These are phyloP conservation scores for Aureobasidium musti DNA, from an alignment of 2,329 filamentous ascomycete species.

Conservation along the genomic window DNA sequence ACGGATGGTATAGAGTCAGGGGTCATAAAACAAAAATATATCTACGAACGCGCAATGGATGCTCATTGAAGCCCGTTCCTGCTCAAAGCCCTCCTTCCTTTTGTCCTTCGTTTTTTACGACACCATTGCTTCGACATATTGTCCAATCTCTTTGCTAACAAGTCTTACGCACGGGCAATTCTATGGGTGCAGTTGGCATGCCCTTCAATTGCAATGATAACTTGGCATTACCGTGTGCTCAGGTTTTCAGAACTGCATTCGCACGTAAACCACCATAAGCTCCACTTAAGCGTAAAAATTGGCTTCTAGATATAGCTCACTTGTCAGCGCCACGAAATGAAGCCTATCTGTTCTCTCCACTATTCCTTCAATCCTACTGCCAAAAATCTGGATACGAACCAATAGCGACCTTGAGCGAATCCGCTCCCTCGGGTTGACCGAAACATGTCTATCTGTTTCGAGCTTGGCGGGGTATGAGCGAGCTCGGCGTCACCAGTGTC, in stretches of 20 bases:
- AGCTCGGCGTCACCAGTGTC: background rate
- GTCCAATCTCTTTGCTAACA: background rate
- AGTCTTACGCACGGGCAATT: background rate
- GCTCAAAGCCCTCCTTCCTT: too few species aligned
- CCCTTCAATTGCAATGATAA: background rate
- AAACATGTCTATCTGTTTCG: background rate
- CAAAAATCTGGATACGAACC: background rate
- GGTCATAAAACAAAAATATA: background rate
- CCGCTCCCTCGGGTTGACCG: background rate
- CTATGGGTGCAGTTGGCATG: background rate
- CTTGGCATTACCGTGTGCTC: background rate
- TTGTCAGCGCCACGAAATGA: slow-evolving; percentile 1
- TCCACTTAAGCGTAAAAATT: slow-evolving; percentile 4
- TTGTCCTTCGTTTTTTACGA: background rate
- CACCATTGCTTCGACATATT: background rate
- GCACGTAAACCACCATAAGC: background rate
- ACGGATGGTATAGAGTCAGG: background rate
- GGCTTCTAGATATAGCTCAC: background rate
- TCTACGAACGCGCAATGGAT: background rate
- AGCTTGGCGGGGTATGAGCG: background rate
- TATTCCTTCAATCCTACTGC: background rate
- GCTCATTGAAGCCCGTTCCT: too few species aligned
- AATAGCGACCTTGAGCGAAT: background rate
- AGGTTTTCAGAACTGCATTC: background rate
- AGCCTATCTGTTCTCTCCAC: background rate